phyloP scores from a whole-genome alignment of 768 basidiomycete genomes.

The Suillus subluteus region DNA sequence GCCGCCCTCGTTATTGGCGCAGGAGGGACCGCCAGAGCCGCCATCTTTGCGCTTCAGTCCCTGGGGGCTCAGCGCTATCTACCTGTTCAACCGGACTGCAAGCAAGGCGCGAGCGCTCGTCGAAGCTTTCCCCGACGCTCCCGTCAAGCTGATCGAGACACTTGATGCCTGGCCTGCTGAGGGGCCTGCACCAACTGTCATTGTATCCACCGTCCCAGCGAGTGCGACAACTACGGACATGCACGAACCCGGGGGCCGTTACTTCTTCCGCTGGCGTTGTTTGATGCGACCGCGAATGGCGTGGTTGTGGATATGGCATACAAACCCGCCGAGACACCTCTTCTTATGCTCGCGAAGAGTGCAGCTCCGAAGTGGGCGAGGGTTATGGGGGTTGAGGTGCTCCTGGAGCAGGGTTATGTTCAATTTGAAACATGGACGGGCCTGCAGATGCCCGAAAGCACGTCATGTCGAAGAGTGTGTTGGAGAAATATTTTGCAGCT shows the following conservation, averaged over 20 bases:
- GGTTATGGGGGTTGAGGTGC: conserved; percentile 81
- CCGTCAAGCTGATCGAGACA: conserved; percentile 60
- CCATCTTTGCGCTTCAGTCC: conserved; percentile 82
- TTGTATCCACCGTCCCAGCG: conserved; percentile 90
- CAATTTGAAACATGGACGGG: conserved; percentile 88
- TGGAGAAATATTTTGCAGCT: conserved; percentile 45
- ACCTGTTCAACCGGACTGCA: conserved; percentile 85
- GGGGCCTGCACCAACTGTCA: conserved; percentile 60
- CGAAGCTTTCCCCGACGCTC: conserved; percentile 64
- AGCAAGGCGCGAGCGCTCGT: conserved; percentile 74
- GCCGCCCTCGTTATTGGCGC: conserved; percentile 89
- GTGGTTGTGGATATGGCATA: conserved; percentile 95
- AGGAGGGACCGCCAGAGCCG: conserved; percentile 93
- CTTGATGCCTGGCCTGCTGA: conserved; percentile 56
- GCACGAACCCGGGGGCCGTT: conserved; percentile 42
- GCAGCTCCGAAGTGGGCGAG: conserved; percentile 59
- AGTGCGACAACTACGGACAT: conserved; percentile 52
- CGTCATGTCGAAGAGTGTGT: conserved; percentile 51
- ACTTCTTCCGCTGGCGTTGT: conserved; percentile 58
- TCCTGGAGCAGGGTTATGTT: conserved; percentile 86
- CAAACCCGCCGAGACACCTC: conserved; percentile 82
- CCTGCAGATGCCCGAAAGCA: conserved; percentile 56
- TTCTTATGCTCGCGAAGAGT: conserved; percentile 67
- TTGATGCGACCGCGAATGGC: conserved; percentile 61
- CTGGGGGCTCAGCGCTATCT: conserved; percentile 72